phyloP scores from a whole-genome alignment of 108 stramenopile species.

The Mayamaea pseudoterrestris region DNA sequence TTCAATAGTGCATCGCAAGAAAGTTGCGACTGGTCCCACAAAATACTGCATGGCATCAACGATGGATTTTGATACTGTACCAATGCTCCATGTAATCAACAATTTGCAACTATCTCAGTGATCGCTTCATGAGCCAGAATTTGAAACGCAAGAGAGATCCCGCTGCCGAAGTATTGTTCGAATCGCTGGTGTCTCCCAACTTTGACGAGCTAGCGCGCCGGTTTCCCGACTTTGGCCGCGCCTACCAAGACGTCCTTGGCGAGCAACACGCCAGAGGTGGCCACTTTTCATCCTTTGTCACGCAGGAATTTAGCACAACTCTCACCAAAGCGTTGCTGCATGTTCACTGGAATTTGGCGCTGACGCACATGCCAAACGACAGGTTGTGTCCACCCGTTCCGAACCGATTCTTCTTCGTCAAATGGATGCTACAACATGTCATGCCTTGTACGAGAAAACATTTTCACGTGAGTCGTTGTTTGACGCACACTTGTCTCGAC shows the following conservation, averaged over 20 bases:
- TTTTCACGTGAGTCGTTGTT: slow-evolving; percentile 1
- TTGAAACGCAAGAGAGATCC: no score
- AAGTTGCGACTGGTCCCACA: no score
- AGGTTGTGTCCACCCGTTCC: slow-evolving; percentile 85
- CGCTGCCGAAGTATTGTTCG: not conserved
- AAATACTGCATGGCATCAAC: no score
- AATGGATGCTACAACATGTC: slow-evolving; percentile 65
- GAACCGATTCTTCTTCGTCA: slow-evolving; percentile 82
- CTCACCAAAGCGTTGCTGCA: slow-evolving; percentile 74
- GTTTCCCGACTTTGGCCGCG: slow-evolving; percentile 48
- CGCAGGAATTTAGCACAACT: slow-evolving; percentile 51
- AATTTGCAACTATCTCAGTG: no score
- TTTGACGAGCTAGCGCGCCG: slow-evolving; percentile 48
- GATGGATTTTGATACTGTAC: no score
- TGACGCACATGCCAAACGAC: slow-evolving; percentile 60
- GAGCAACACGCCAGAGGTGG: not conserved
- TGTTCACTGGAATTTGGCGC: slow-evolving; percentile 36
- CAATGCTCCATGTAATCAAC: no score
- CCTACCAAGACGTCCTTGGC: slow-evolving; percentile 17
- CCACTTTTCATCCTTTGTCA: slow-evolving; percentile 24
- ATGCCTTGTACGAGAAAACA: no score
- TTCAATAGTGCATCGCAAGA: no score
- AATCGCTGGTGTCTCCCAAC: slow-evolving; percentile 17
- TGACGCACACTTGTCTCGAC: slow-evolving; percentile 36
- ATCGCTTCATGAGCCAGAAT: no score